Percentiles rank a stretch among this genome's conserved stretches.
These are phyloP conservation scores for Teratosphaeria nubilosa DNA, from an alignment of 2,329 filamentous ascomycete species.

Conservation along the genomic window DNA sequence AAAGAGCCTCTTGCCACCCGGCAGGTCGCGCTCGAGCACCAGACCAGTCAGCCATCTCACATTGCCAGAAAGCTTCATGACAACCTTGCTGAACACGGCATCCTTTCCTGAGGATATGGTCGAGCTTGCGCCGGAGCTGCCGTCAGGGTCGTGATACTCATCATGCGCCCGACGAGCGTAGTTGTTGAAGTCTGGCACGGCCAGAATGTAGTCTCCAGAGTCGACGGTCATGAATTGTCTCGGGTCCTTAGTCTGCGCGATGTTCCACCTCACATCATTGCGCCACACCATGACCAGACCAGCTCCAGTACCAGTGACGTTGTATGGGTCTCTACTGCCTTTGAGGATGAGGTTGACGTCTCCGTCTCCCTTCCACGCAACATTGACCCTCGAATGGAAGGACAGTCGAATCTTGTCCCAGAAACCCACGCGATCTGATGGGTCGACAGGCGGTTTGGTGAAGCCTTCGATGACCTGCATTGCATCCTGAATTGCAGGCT, in stretches of 20 bases:
- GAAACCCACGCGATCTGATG: constrained; percentile 88
- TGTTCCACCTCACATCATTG: constrained; percentile 78
- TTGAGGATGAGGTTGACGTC: constrained; percentile 92
- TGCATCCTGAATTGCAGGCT: constrained; percentile 97
- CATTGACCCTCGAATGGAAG: constrained; percentile 81
- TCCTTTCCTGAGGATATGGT: constrained; percentile 48
- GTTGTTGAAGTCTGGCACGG: constrained; percentile 85
- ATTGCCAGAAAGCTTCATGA: constrained; percentile 96
- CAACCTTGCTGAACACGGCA: constrained; percentile 91
- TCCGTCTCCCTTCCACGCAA: constrained; percentile 90
- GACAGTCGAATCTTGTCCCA: constrained; percentile 97
- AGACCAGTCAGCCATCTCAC: constrained; percentile 87
- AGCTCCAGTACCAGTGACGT: constrained; percentile 82
- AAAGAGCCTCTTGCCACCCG: constrained; percentile 64
- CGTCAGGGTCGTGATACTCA: constrained; percentile 45
- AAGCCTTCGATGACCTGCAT: constrained; percentile 99
- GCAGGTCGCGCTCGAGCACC: constrained; percentile 79
- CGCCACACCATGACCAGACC: constrained; percentile 99
- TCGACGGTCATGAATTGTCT: constrained; percentile 92
- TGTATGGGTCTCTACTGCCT: constrained; percentile 79
- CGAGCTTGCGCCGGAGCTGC: constrained; percentile 49
- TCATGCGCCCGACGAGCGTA: constrained; percentile 59
- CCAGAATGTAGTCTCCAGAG: constrained; percentile 88
- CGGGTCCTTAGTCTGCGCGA: constrained; percentile 77
- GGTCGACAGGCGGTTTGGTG: constrained; percentile 88